phyloP scores from a whole-genome alignment of 495 filamentous ascomycete species.

The Copromyces sp. region DNA sequence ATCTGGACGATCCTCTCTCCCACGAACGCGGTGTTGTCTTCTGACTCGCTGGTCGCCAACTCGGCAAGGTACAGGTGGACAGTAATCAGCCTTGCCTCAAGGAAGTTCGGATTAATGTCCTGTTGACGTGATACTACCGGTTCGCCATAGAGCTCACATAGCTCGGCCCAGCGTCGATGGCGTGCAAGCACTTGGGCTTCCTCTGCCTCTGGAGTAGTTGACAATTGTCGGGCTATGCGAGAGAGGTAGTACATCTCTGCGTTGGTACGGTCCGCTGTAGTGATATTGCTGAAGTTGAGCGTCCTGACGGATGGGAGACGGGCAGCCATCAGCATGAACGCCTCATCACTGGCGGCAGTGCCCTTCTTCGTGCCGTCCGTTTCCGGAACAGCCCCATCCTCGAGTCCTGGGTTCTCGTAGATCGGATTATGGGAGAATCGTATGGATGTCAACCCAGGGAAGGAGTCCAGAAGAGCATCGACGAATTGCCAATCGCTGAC shows the following conservation, averaged over 20 bases:
- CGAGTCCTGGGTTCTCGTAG: conserved; percentile 46
- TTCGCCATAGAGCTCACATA: conserved; percentile 65
- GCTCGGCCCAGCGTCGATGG: conserved; percentile 59
- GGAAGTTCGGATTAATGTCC: conserved; percentile 50
- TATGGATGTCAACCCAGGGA: conserved; percentile 62
- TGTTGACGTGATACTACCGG: conserved; percentile 44
- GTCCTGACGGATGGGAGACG: conserved; percentile 54
- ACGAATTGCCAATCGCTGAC: conserved; percentile 63
- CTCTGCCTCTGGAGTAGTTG: conserved; percentile 44
- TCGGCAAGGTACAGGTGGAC: conserved; percentile 46
- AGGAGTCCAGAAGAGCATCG: conserved; percentile 49
- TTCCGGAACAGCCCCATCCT: conserved; percentile 2
- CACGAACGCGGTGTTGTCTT: conserved; percentile 4
- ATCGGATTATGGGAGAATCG: conserved; percentile 80
- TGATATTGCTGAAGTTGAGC: conserved; percentile 74
- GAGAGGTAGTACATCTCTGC: conserved; percentile 89
- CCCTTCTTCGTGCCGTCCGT: conserved; percentile 23
- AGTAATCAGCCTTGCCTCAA: conserved; percentile 62
- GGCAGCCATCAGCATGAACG: conserved; percentile 80
- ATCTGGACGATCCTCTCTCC: conserved; percentile 40
- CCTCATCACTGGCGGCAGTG: conserved; percentile 39
- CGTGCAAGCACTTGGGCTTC: conserved; percentile 41
- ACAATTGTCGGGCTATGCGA: conserved; percentile 64
- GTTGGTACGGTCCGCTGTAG: conserved; percentile 61
- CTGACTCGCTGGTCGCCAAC: conserved; percentile 7